Evolutionary conservation across 495 filamentous ascomycete species (phyloP).

Genomic region (Margaritispora aquatica): DNA sequence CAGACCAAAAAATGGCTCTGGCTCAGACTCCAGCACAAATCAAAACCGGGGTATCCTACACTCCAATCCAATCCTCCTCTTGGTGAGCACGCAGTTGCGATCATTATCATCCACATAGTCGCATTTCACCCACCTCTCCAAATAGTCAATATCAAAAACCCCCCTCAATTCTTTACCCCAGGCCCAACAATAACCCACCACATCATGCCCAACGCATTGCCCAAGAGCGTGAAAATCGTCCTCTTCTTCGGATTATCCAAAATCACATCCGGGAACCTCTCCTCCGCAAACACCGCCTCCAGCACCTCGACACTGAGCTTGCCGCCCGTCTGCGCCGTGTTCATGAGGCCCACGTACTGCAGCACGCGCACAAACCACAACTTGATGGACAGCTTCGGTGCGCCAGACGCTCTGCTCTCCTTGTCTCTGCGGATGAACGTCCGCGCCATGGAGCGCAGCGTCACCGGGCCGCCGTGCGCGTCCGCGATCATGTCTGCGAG

Average conservation of each 20-base stretch:
- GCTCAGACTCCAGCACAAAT: too few species aligned
- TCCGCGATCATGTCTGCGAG: constrained; percentile 28
- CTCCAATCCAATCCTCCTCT: too few species aligned
- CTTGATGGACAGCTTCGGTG: constrained; percentile 9
- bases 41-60: too few species aligned
- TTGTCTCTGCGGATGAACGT: constrained; percentile 25
- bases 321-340: constrained; percentile 6
- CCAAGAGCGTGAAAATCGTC: constrained; percentile 7
- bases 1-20: too few species aligned
- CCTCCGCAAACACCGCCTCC: constrained; percentile 5
- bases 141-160: too few species aligned
- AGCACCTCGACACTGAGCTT: constrained; percentile 1
- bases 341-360: constrained; percentile 6
- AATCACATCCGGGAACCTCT: constrained; percentile 5
- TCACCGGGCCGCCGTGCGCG: constrained; percentile 26
- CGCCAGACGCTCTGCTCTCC: constrained; percentile 25
- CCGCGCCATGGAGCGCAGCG: constrained; percentile 24
- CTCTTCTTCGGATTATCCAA: constrained; percentile 9
- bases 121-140: too few species aligned
- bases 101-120: too few species aligned
- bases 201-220: constrained; percentile 9
- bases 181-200: constrained; percentile 8
- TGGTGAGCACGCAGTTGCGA: too few species aligned
- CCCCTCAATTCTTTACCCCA: too few species aligned
- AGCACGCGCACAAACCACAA: constrained; percentile 13